A percentile compares a stretch with the other conserved stretches of the same genome.
Evolutionary conservation across 2,329 filamentous ascomycete genomes (phyloP).

Genomic region (Colletotrichum sp.): DNA sequence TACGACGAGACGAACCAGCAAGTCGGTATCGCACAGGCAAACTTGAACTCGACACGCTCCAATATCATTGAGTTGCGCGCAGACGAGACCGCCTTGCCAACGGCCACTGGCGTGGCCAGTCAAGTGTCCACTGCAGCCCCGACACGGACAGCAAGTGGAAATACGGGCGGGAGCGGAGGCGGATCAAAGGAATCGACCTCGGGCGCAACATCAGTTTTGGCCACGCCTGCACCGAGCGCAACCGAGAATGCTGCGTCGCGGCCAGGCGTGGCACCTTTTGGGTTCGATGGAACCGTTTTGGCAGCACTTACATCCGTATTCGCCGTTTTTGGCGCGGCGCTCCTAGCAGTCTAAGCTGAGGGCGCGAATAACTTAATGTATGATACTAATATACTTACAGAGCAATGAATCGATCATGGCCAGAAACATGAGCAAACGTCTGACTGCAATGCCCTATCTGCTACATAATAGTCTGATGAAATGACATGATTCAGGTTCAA

Average conservation of each 20-base stretch:
- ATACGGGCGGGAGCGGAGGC: not conserved
- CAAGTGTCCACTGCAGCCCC: not conserved
- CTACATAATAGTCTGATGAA: not conserved
- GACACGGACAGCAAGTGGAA: not conserved
- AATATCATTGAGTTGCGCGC: slow-evolving; percentile 51
- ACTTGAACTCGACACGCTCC: slow-evolving; percentile 47
- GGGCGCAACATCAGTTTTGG: not conserved
- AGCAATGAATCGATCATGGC: not conserved
- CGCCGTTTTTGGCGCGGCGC: not conserved
- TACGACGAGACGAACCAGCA: slow-evolving; percentile 75
- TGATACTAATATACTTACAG: not conserved
- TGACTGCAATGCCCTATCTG: not conserved
- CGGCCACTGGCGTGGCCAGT: slow-evolving; percentile 43
- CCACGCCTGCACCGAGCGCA: not conserved
- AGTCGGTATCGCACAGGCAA: slow-evolving; percentile 66
- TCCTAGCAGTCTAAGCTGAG: not conserved
- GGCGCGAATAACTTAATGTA: not conserved
- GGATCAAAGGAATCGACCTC: not conserved
- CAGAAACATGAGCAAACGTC: not conserved
- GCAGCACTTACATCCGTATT: not conserved
- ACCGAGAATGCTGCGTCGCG: not conserved
- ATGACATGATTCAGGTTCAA: not conserved
- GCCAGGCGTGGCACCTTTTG: not conserved
- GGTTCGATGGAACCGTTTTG: not conserved
- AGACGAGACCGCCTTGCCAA: slow-evolving; percentile 42